These are phyloP conservation scores for Tolypocladium album DNA, from an alignment of 2,329 filamentous ascomycete genomes.

Conservation along the genomic window DNA sequence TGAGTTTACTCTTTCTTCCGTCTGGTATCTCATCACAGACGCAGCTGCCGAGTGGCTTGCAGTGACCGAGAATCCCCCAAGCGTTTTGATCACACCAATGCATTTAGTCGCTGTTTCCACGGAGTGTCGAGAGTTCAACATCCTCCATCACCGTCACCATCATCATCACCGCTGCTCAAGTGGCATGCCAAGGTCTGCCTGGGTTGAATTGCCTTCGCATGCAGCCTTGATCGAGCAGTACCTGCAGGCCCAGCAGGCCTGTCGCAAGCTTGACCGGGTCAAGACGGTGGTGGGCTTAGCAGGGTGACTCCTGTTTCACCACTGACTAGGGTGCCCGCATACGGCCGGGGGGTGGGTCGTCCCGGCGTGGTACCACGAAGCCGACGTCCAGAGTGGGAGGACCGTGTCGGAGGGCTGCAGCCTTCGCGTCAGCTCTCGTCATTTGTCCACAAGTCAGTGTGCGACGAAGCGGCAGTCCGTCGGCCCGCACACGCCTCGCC, in stretches of 20 bases:
- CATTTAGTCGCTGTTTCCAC: not conserved
- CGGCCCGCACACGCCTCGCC: not conserved
- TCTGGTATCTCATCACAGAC: not conserved
- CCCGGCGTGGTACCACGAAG: conserved; percentile 9
- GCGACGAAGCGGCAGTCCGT: not conserved
- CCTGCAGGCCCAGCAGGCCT: conserved; percentile 1
- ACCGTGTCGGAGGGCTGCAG: conserved; percentile 17
- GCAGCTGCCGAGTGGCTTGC: conserved; percentile 1
- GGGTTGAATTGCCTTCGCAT: not conserved
- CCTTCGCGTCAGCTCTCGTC: conserved; percentile 3
- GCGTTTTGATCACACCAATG: not conserved
- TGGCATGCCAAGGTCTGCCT: not conserved
- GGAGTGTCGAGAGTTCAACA: not conserved
- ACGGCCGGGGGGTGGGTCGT: conserved; percentile 10
- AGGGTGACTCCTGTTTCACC: conserved; percentile 11
- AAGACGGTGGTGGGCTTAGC: conserved; percentile 8
- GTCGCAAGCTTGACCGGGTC: conserved; percentile 11
- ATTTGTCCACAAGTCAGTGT: conserved; percentile 1
- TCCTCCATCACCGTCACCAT: not conserved
- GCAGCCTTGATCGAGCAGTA: not conserved
- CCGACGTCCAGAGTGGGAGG: conserved; percentile 7
- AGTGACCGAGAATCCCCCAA: not conserved
- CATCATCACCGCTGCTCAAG: not conserved
- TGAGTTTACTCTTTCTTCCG: conserved; percentile 3
- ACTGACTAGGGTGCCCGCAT: conserved; percentile 8